A percentile compares a stretch with the other conserved stretches of the same genome.
Conservation (phyloP, 257 asterid genomes). For the Solanum chiquidenum region DNA sequence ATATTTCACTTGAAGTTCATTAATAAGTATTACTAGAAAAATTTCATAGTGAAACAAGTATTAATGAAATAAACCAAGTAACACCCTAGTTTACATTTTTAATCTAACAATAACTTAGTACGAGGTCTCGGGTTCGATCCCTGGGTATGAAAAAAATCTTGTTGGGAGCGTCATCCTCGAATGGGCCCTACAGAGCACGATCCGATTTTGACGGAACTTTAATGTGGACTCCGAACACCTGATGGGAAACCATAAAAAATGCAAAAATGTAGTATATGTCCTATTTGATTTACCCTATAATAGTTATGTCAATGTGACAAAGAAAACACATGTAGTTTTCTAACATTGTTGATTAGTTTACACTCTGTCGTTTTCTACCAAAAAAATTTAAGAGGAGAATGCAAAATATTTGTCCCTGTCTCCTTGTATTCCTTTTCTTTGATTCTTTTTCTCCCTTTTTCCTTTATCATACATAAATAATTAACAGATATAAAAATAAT, state of each 20-base stretch:
- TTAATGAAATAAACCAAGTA: background rate
- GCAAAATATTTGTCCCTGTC: background rate
- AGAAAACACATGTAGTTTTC: background rate
- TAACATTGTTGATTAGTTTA: background rate
- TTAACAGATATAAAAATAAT: no score
- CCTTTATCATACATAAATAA: background rate
- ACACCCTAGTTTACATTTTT: no score
- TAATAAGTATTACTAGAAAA: background rate
- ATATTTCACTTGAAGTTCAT: background rate
- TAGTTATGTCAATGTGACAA: background rate
- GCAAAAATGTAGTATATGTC: background rate
- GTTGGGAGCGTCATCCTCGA: no score
- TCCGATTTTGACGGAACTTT: no score
- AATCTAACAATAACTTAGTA: no score
- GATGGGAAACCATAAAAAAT: no score
- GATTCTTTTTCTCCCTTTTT: background rate
- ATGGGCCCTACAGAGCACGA: no score
- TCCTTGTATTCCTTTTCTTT: background rate
- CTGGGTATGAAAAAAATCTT: no score
- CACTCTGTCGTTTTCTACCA: background rate
- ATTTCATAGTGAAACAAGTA: background rate
- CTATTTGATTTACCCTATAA: background rate
- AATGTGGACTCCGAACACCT: no score
- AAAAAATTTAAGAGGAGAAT: background rate
- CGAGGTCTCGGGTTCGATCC: no score